Base-by-base conservation (phyloP, 2,329 filamentous ascomycete species). In the Blastomyces silverae region DNA sequence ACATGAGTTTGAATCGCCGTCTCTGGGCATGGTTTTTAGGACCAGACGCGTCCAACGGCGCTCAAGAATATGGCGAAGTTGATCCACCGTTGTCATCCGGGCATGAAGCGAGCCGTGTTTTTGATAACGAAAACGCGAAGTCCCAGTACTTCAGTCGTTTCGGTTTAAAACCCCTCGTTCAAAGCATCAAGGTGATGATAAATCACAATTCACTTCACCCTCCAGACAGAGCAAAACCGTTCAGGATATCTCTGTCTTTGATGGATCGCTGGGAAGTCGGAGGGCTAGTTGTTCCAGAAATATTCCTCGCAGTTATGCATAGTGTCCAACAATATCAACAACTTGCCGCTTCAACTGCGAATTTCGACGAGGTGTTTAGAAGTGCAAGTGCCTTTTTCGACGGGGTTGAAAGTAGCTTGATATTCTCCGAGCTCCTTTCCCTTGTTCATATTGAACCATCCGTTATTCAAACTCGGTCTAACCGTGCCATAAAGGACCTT, bases 231-330 rank as follows among this genome's bases (percentile, higher is more conserved):
- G 91, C 92, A 25, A 87, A 87, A 50, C 93, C 94, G 0, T 97
- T 96, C 73, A 87, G 92, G 64, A 91, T 97, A 67, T 95, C 92
- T 71, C 83, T 97, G 2, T 97, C 95, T 20, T 81, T 99, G 62
- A 97, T 99, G 94, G 94, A 99, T 77, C 87, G 92, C 65, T 97
- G 92, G 92, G 94, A 99, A 75, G 93, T 99, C 69, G 94, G 94
- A 39, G 91, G 91, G 1, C 82, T 93, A 22, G 87, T 99, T 58
- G 89, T 97, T 1, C 90, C 92, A 0, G 88, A 91, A 66, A 85
- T 97, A 17, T 97, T 99, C 72, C 81, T 97, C 17, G 90, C 92
- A 3, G 87, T 93, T 34, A 85, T 99, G 70, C 84, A 88, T 73
- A 95, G 89, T 70, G 88, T 96, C 48, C 87, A 88, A 69, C 79